A percentile compares a stretch with the other conserved stretches of the same genome.
Conservation (phyloP, 202 grass and related monocot species). For the Setaria italica region DNA sequence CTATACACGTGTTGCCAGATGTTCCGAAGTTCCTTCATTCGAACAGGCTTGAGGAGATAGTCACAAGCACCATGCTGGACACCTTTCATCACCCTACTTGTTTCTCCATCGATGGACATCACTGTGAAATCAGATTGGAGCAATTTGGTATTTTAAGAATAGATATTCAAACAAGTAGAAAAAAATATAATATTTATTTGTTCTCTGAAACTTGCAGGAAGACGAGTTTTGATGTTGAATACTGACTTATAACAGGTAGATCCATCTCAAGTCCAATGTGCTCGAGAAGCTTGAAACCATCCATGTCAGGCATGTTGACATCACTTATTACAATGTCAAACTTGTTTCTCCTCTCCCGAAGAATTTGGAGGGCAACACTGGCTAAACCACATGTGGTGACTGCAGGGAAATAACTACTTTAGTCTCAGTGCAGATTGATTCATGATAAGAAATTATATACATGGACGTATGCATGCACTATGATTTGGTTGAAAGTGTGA, state of each 20-base stretch:
- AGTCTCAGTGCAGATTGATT: conserved; percentile 22
- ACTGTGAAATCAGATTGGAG: conserved; percentile 71
- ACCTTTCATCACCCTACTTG: conserved; percentile 99
- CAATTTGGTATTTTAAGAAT: conserved; percentile 52
- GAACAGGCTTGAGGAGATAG: conserved; percentile 96
- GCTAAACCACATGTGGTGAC: conserved; percentile 95
- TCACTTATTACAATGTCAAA: conserved; percentile 99
- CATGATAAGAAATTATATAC: conserved; percentile 25
- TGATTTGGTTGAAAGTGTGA: neutral
- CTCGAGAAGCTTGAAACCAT: conserved; percentile 99
- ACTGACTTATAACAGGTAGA: conserved; percentile 97
- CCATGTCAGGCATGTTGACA: conserved; percentile 99
- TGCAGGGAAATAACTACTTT: conserved; percentile 51
- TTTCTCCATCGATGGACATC: conserved; percentile 99
- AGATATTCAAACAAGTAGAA: conserved; percentile 40
- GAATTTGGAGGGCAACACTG: conserved; percentile 80
- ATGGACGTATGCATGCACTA: conserved; percentile 23
- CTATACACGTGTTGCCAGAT: conserved; percentile 99
- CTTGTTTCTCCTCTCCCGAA: conserved; percentile 83
- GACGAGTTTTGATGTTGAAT: conserved; percentile 38
- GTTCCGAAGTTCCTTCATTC: conserved; percentile 98
- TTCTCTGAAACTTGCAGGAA: conserved; percentile 43
- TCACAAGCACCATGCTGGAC: conserved; percentile 98
- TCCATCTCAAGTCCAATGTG: conserved; percentile 99
- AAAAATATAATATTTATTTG: conserved; percentile 32